Percentiles rank a stretch among this genome's conserved stretches.
Evolutionary conservation across 1,284 basidiomycete species (phyloP).

Genomic region (Puccinia horiana): DNA sequence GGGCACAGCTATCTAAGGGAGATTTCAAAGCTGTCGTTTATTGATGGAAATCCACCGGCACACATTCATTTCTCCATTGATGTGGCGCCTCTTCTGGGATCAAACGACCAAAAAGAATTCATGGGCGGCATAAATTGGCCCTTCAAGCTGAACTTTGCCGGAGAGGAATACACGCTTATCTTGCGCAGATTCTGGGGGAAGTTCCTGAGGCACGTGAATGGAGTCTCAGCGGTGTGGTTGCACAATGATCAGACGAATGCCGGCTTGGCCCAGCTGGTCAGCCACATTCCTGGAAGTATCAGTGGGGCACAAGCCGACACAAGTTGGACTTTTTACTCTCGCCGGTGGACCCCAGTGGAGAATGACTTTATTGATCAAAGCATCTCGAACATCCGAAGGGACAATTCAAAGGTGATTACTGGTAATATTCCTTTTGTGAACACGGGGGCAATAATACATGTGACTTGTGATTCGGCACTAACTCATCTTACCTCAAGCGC

Average conservation of each 20-base stretch:
- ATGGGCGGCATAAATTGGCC: not conserved
- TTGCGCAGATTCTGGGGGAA: not conserved
- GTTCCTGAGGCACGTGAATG: not conserved
- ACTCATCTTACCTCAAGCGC: no score
- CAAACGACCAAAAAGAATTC: not conserved
- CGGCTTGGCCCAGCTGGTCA: not conserved
- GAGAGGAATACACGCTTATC: not conserved
- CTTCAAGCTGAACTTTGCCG: not conserved
- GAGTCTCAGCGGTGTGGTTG: not conserved
- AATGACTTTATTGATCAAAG: no score
- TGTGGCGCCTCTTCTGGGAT: not conserved
- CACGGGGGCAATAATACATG: no score
- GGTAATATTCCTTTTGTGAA: no score
- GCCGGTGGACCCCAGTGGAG: not conserved
- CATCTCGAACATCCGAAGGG: no score
- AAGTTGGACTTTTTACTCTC: not conserved
- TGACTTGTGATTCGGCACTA: no score
- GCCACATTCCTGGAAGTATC: not conserved
- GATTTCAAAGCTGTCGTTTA: no score
- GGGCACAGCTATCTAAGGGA: no score
- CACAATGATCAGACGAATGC: not conserved
- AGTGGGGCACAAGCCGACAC: not conserved
- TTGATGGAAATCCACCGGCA: no score
- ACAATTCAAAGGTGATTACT: no score
- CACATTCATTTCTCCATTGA: not conserved